Evolutionary conservation across 371 early-diverging fungal species (phyloP).

Genomic region (Zychaea mexicana): DNA sequence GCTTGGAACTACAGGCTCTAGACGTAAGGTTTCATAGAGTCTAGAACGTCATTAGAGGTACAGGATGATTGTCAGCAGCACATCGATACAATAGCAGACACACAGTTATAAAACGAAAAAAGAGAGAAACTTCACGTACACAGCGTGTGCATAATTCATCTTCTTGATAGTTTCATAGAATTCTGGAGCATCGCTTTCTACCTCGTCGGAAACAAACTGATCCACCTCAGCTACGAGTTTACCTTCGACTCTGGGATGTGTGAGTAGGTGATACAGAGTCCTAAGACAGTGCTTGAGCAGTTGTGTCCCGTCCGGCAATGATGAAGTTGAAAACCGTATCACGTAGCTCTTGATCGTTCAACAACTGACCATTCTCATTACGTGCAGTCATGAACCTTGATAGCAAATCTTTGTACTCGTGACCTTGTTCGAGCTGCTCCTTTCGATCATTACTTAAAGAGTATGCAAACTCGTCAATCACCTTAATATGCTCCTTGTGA

Average conservation of each 20-base stretch:
- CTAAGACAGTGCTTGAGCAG: slow-evolving; percentile 76
- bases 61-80: too few species aligned
- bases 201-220: slow-evolving; percentile 37
- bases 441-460: slow-evolving; percentile 43
- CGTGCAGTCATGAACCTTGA: slow-evolving; percentile 60
- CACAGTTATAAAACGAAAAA: neutral
- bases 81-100: neutral
- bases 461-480: slow-evolving; percentile 52
- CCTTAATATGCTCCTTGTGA: slow-evolving; percentile 55
- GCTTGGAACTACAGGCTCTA: slow-evolving; percentile 73
- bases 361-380: slow-evolving; percentile 52
- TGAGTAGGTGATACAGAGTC: slow-evolving; percentile 47
- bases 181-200: slow-evolving; percentile 27
- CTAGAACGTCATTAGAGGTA: slow-evolving; percentile 44
- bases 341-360: slow-evolving; percentile 55
- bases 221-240: slow-evolving; percentile 61
- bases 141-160: slow-evolving; percentile 61
- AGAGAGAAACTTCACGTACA: slow-evolving; percentile 34
- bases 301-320: slow-evolving; percentile 67
- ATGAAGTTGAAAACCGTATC: slow-evolving; percentile 75
- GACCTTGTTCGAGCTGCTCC: slow-evolving; percentile 39
- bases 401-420: slow-evolving; percentile 56
- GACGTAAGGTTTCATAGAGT: slow-evolving; percentile 67
- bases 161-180: slow-evolving; percentile 50
- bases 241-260: slow-evolving; percentile 51